These are phyloP conservation scores for Aechmea fasciata DNA, from an alignment of 176 grass and related monocot species.

Conservation along the genomic window DNA sequence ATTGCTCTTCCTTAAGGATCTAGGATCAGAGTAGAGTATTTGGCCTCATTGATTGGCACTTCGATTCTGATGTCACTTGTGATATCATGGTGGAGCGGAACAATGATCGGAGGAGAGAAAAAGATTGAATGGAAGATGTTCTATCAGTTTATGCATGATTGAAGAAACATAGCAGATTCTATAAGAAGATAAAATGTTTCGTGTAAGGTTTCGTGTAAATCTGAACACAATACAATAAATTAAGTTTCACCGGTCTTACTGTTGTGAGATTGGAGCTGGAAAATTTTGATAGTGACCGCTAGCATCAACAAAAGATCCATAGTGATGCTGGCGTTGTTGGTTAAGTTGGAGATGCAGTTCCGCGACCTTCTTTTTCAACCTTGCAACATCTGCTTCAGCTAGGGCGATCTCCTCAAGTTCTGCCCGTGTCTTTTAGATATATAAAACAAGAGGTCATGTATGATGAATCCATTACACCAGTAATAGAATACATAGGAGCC, in stretches of 20 bases:
- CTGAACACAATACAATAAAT: not conserved
- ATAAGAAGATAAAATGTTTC: too few relatives aligned
- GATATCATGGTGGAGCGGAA: too few relatives aligned
- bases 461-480: not conserved
- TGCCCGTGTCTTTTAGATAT: constrained; percentile 54
- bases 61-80: too few relatives aligned
- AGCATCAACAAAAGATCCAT: constrained; percentile 42
- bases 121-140: not conserved
- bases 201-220: too few relatives aligned
- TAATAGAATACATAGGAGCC: not conserved
- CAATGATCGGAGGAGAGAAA: too few relatives aligned
- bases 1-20: too few relatives aligned
- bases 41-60: too few relatives aligned
- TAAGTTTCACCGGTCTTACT: constrained; percentile 41
- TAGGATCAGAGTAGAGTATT: too few relatives aligned
- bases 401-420: constrained; percentile 92
- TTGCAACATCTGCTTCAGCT: constrained; percentile 80
- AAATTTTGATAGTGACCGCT: constrained; percentile 47
- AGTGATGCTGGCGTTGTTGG: constrained; percentile 75
- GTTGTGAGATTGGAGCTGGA: constrained; percentile 61
- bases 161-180: not conserved
- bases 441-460: constrained; percentile 4
- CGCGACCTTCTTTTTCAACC: constrained; percentile 80
- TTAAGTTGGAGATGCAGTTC: constrained; percentile 97
- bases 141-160: not conserved